Conservation (phyloP, 805 yeast species). For the Candida parachauliodes region DNA sequence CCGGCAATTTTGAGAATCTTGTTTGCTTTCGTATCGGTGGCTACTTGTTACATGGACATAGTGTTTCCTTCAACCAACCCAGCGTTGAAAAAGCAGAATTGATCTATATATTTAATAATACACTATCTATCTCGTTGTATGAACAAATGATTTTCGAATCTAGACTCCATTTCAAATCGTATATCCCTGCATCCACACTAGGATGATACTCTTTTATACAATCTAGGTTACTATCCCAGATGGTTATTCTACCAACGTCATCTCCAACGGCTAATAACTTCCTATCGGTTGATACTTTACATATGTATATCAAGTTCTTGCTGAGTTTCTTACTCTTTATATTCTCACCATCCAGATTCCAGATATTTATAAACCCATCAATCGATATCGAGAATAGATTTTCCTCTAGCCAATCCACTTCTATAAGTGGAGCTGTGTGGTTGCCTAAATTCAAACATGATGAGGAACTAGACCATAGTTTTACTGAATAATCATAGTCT, state of each 20-base stretch:
- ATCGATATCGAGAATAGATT: constrained; percentile 51
- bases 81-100: constrained; percentile 19
- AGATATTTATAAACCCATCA: constrained; percentile 67
- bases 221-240: constrained; percentile 43
- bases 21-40: constrained; percentile 45
- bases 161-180: constrained; percentile 37
- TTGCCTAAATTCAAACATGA: constrained; percentile 39
- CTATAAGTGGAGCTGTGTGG: constrained; percentile 57
- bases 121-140: constrained; percentile 33
- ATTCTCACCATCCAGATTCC: constrained; percentile 55
- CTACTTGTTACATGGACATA: constrained; percentile 54
- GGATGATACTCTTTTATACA: constrained; percentile 7
- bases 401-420: constrained; percentile 50
- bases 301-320: constrained; percentile 56
- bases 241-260: constrained; percentile 53
- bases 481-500: constrained; percentile 62
- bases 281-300: constrained; percentile 49
- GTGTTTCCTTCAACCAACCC: constrained; percentile 43
- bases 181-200: constrained; percentile 23
- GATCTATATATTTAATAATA: constrained; percentile 12
- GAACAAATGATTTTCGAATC: constrained; percentile 27
- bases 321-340: constrained; percentile 28
- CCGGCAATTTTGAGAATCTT: constrained; percentile 41
- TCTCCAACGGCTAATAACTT: constrained; percentile 60
- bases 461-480: constrained; percentile 72